phyloP scores from a whole-genome alignment of 2,329 filamentous ascomycete species.

The Arthrinium puccinioides region DNA sequence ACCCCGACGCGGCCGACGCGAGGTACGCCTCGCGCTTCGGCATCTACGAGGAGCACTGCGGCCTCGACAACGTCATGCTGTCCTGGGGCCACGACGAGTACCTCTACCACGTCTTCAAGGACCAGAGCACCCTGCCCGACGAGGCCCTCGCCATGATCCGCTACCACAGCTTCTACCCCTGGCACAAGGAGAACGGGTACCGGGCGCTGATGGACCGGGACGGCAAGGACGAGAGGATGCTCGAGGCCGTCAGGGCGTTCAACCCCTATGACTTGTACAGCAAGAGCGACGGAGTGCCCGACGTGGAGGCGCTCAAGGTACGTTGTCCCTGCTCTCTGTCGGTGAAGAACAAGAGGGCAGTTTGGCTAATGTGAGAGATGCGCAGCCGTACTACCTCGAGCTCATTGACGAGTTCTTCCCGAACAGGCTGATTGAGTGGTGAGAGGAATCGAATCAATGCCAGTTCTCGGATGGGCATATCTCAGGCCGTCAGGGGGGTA shows the following conservation, averaged over 20 bases:
- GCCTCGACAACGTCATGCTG: constrained; percentile 81
- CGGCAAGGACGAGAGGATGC: constrained; percentile 72
- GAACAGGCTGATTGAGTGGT: constrained; percentile 63
- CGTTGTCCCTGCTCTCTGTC: no score
- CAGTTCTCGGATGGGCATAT: no score
- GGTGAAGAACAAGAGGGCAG: no score
- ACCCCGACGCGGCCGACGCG: constrained; percentile 65
- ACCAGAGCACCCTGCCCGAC: constrained; percentile 68
- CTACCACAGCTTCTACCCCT: constrained; percentile 90
- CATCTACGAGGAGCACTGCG: constrained; percentile 74
- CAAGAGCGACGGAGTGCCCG: constrained; percentile 78
- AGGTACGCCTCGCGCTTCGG: constrained; percentile 71
- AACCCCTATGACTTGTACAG: constrained; percentile 91
- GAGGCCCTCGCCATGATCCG: constrained; percentile 89
- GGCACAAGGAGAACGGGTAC: constrained; percentile 80
- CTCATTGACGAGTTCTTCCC: constrained; percentile 71
- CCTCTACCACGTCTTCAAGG: constrained; percentile 79
- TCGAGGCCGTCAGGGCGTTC: constrained; percentile 76
- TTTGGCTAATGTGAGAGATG: no score
- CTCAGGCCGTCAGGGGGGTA: no score
- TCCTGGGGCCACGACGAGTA: constrained; percentile 89
- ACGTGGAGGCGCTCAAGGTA: constrained; percentile 68
- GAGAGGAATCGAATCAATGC: constrained; percentile 11
- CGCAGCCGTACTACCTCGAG: constrained; percentile 63
- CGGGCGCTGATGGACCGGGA: constrained; percentile 74